Evolutionary conservation across 139 green algal species (phyloP).

Genomic region (Chloropicon primus): DNA sequence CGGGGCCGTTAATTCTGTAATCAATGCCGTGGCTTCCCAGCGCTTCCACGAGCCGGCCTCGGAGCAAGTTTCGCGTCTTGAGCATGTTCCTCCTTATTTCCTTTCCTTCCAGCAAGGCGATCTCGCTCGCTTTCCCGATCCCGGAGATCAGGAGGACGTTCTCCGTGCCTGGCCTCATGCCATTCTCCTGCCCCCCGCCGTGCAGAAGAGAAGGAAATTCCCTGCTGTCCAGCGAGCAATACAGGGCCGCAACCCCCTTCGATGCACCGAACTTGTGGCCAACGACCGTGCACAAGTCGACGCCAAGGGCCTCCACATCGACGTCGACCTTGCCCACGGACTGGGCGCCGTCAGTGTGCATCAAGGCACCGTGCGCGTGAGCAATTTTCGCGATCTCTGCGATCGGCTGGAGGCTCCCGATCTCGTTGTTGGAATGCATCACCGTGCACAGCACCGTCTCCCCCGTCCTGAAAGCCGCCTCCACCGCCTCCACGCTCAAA

Average conservation of each 20-base stretch:
- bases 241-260: slow-evolving; percentile 64
- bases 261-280: slow-evolving; percentile 72
- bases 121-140: slow-evolving; percentile 47
- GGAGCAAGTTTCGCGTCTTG: slow-evolving; percentile 21
- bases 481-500: slow-evolving; percentile 19
- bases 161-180: slow-evolving; percentile 51
- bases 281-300: slow-evolving; percentile 55
- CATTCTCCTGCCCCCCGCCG: slow-evolving; percentile 32
- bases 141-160: slow-evolving; percentile 50
- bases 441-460: slow-evolving; percentile 49
- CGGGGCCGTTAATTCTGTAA: slow-evolving; percentile 47
- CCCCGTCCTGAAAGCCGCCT: slow-evolving; percentile 15
- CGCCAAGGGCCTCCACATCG: slow-evolving; percentile 42
- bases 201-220: neutral
- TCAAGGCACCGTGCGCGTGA: slow-evolving; percentile 11
- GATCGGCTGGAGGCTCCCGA: slow-evolving; percentile 23
- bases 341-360: slow-evolving; percentile 67
- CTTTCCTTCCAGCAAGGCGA: slow-evolving; percentile 34
- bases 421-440: slow-evolving; percentile 79
- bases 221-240: slow-evolving; percentile 24
- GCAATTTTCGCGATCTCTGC: slow-evolving; percentile 17
- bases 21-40: slow-evolving; percentile 12
- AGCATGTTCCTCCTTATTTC: neutral
- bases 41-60: slow-evolving; percentile 21
- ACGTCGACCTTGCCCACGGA: slow-evolving; percentile 52